Base-by-base conservation (phyloP, 345 rosid species). In the Gossypium rotundifolium region DNA sequence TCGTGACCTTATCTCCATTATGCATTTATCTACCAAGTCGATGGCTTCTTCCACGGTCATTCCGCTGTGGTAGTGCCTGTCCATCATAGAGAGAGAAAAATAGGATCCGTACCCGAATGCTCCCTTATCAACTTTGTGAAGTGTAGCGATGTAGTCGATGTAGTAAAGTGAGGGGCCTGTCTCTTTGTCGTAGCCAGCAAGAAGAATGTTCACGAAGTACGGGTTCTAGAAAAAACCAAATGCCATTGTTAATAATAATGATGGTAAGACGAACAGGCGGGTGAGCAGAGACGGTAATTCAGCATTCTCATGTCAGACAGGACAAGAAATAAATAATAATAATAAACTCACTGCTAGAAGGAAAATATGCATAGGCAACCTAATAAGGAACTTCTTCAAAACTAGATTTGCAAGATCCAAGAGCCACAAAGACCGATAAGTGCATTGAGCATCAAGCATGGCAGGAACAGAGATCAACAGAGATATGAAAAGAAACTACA, bases 171-270 rank as follows among this genome's bases (percentile, higher is more conserved):
- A 89, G 44, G 99, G 91, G 13, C 99, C 97, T 0, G 89, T 87
- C 84, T 95, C 96, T 76, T 88, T 90, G 86, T 95, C 99, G 11
- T 90, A 93, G 13, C 99, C 99, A 77, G 99, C 98, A 81, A 95
- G 72, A 60, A 95, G 91, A 68, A 95, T 87, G 90, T 95, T 95
- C 74, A 95, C 99, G 7, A 48, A 83, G 80, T 91, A 95, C 0
- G 99, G 98, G 54, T 86, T 95, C 98, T 95, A 84, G 61, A 73
- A 53, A 33, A 77, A 68, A 65, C 58, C 68, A 23, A 81, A 68
- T n/a, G 25, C 62, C 7, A 27, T 33, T 9, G 49, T 62, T 52
- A 70, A 33, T 10, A 46, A 68, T 7, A 42, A 23, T 53, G 14
- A 48, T 60, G 70, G 65, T 40, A 70, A 14, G 5, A 71, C 9